Conservation (phyloP, 805 yeast genomes). For the Cyberlindnera xylosilytica region DNA sequence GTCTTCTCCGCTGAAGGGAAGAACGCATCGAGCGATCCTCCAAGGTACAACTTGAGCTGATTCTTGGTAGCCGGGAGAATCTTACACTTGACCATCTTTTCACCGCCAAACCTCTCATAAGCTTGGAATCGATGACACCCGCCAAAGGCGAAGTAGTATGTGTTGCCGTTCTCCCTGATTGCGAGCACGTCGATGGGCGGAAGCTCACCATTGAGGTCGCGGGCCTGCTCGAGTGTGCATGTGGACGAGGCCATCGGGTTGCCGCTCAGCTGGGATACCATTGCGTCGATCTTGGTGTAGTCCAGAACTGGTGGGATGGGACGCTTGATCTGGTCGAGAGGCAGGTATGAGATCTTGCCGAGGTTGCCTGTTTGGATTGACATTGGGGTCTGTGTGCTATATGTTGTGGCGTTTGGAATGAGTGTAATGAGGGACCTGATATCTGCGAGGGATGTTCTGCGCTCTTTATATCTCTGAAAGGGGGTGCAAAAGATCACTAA, state of each 20-base stretch:
- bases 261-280: constrained; percentile 71
- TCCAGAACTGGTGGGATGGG: constrained; percentile 88
- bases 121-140: constrained; percentile 92
- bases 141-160: constrained; percentile 78
- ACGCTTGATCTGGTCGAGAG: constrained; percentile 63
- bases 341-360: constrained; percentile 53
- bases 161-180: constrained; percentile 60
- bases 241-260: constrained; percentile 62
- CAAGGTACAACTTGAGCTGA: constrained; percentile 67
- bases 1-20: constrained; percentile 16
- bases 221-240: constrained; percentile 41
- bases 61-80: constrained; percentile 71
- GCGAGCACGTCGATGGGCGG: constrained; percentile 81
- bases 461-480: too few species aligned
- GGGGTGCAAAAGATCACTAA: too few species aligned
- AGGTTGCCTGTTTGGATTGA: constrained; percentile 65
- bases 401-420: background rate
- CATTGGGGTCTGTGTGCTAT: constrained; percentile 36
- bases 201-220: constrained; percentile 48
- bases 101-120: constrained; percentile 53
- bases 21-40: constrained; percentile 55
- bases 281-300: constrained; percentile 66
- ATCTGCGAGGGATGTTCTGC: too few species aligned
- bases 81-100: constrained; percentile 60
- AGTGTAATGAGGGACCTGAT: too few species aligned